These are phyloP conservation scores for Citrullus mucosospermus DNA, from an alignment of 306 rosid genomes.

Conservation along the genomic window DNA sequence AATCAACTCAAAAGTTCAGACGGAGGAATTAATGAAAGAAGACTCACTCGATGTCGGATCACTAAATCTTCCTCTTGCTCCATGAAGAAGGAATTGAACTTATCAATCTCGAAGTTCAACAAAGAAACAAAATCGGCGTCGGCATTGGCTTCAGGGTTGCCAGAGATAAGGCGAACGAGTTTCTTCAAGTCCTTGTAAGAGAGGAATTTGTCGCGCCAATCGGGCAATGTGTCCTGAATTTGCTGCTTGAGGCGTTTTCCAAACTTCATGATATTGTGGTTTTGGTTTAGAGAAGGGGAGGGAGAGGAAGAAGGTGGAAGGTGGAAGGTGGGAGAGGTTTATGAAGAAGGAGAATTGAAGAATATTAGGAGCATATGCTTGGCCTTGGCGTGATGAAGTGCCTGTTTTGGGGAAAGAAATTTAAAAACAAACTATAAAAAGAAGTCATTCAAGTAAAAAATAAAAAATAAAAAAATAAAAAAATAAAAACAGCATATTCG, in stretches of 20 bases:
- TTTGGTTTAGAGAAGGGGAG: not conserved
- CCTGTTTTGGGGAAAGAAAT: constrained; percentile 16
- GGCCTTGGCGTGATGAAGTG: constrained; percentile 64
- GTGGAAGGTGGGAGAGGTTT: not conserved
- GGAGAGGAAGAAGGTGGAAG: not conserved
- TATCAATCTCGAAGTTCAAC: constrained; percentile 75
- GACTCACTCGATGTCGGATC: constrained; percentile 50
- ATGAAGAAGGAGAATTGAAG: constrained; percentile 6
- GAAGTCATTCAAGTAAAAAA: constrained; percentile 18
- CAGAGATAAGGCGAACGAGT: constrained; percentile 33
- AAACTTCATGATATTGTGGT: constrained; percentile 37
- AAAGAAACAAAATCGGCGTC: constrained; percentile 53
- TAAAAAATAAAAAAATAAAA: not conserved
- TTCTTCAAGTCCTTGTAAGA: constrained; percentile 81
- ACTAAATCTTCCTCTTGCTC: constrained; percentile 83
- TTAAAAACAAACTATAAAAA: constrained; percentile 9
- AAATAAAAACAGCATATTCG: not conserved
- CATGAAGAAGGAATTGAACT: constrained; percentile 68
- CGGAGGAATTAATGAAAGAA: not conserved
- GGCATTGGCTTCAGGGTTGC: constrained; percentile 19
- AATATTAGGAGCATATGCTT: constrained; percentile 82
- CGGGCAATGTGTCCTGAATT: constrained; percentile 51
- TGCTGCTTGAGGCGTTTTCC: constrained; percentile 79
- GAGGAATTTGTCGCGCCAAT: constrained; percentile 68
- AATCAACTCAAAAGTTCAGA: too few species aligned